phyloP scores from a whole-genome alignment of 1,139 yeast genomes.

The Lodderomyces parapsilosis region DNA sequence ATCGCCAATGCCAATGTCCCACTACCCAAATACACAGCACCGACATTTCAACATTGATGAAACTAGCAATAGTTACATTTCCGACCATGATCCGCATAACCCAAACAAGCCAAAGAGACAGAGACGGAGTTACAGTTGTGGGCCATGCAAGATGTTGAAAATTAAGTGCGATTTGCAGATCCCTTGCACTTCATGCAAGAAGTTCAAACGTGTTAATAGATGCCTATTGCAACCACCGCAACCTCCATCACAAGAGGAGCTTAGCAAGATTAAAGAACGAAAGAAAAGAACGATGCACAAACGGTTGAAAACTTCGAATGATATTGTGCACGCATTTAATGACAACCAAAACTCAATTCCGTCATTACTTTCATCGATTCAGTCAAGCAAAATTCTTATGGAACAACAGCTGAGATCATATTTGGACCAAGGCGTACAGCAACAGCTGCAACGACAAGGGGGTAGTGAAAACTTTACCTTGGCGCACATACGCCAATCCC shows the following conservation, averaged over 20 bases:
- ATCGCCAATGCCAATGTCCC: background rate
- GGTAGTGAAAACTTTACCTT: background rate
- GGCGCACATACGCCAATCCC: slow-evolving; percentile 1
- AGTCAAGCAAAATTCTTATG: slow-evolving; percentile 7
- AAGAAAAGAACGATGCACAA: slow-evolving; percentile 20
- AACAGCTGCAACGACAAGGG: slow-evolving; percentile 1
- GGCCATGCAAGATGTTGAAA: slow-evolving; percentile 53
- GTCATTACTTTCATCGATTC: slow-evolving; percentile 10
- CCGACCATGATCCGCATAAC: slow-evolving; percentile 2
- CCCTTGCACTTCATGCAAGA: slow-evolving; percentile 51
- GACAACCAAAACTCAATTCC: slow-evolving; percentile 13
- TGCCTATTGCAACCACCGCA: slow-evolving; percentile 44
- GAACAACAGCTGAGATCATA: background rate
- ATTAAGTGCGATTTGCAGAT: slow-evolving; percentile 51
- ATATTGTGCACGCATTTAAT: slow-evolving; percentile 13
- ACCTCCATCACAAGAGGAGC: slow-evolving; percentile 41
- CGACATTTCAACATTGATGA: background rate
- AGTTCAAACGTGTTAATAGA: slow-evolving; percentile 39
- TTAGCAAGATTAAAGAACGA: slow-evolving; percentile 23
- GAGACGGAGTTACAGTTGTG: slow-evolving; percentile 56
- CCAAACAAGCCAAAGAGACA: slow-evolving; percentile 24
- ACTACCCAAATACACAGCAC: background rate
- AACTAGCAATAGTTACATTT: background rate
- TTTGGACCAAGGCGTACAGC: background rate
- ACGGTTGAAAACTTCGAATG: slow-evolving; percentile 12